phyloP scores from a whole-genome alignment of 257 asterid genomes.

The Nicotiana paniculata region DNA sequence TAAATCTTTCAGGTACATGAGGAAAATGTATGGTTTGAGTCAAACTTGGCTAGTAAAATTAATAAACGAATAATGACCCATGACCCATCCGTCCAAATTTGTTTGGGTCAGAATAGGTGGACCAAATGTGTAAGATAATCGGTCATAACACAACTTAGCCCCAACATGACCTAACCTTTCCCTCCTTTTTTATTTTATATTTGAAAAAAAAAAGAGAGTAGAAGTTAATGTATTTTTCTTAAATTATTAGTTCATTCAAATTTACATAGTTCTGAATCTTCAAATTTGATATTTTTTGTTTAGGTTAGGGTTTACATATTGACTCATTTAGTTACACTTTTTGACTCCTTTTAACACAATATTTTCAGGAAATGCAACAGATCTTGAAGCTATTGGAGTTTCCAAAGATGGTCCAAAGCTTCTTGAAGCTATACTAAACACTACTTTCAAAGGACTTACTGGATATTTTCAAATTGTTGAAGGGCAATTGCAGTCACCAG shows the following conservation, averaged over 20 bases:
- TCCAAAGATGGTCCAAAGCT: conserved; percentile 33
- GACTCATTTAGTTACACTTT: too few relatives aligned
- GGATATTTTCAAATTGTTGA: conserved; percentile 15
- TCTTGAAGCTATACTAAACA: conserved; percentile 15
- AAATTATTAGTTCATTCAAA: too few relatives aligned
- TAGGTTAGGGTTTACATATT: too few relatives aligned
- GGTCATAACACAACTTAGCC: neutral
- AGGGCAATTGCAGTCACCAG: conserved; percentile 19
- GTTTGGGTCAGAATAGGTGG: too few relatives aligned
- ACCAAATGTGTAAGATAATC: neutral
- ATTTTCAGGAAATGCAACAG: conserved; percentile 20
- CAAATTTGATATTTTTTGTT: too few relatives aligned
- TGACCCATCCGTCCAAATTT: neutral
- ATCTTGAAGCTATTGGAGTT: conserved; percentile 34
- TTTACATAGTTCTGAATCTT: too few relatives aligned
- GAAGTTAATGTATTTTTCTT: too few relatives aligned
- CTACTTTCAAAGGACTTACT: conserved; percentile 17
- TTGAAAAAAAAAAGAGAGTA: too few relatives aligned
- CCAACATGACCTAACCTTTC: neutral
- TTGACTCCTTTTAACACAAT: too few relatives aligned
- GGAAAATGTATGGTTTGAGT: neutral
- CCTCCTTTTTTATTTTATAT: neutral
- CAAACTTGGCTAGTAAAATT: neutral
- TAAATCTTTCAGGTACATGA: conserved; percentile 8
- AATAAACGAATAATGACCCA: neutral